phyloP scores from a whole-genome alignment of 2,329 filamentous ascomycete genomes.

The Sporothrix mexicana region DNA sequence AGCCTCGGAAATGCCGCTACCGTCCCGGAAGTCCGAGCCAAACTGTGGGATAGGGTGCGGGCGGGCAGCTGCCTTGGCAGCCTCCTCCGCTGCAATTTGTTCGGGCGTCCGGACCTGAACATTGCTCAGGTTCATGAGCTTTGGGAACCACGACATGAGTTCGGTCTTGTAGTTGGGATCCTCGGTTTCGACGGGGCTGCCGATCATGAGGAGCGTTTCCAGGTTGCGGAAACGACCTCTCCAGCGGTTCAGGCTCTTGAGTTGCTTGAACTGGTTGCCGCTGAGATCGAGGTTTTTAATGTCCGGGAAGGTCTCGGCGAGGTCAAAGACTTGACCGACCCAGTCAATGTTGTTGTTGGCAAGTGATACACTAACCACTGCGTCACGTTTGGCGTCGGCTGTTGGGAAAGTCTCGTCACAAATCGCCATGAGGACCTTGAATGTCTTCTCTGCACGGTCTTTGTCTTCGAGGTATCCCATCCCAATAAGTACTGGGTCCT shows the following conservation, averaged over 20 bases:
- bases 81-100: conserved; percentile 64
- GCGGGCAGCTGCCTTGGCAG: conserved; percentile 54
- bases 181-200: conserved; percentile 72
- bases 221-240: conserved; percentile 77
- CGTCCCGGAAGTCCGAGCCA: conserved; percentile 74
- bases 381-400: conserved; percentile 72
- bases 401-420: conserved; percentile 79
- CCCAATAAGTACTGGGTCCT: conserved; percentile 72
- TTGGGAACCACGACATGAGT: conserved; percentile 81
- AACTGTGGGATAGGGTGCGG: conserved; percentile 63
- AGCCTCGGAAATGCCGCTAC: conserved; percentile 73
- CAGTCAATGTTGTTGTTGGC: conserved; percentile 79
- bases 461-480: conserved; percentile 77
- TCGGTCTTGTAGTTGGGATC: conserved; percentile 68
- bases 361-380: conserved; percentile 81
- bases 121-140: conserved; percentile 77
- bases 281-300: conserved; percentile 89
- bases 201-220: conserved; percentile 78
- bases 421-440: conserved; percentile 87
- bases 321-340: conserved; percentile 72
- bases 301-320: conserved; percentile 81
- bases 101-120: conserved; percentile 74
- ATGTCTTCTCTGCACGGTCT: conserved; percentile 81
- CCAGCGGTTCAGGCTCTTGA: conserved; percentile 75
- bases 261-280: conserved; percentile 74